Evolutionary conservation across 2,329 filamentous ascomycete species (phyloP), one percentile per base, ranked within the genome.

Genomic region (Botryotinia convoluta): DNA sequence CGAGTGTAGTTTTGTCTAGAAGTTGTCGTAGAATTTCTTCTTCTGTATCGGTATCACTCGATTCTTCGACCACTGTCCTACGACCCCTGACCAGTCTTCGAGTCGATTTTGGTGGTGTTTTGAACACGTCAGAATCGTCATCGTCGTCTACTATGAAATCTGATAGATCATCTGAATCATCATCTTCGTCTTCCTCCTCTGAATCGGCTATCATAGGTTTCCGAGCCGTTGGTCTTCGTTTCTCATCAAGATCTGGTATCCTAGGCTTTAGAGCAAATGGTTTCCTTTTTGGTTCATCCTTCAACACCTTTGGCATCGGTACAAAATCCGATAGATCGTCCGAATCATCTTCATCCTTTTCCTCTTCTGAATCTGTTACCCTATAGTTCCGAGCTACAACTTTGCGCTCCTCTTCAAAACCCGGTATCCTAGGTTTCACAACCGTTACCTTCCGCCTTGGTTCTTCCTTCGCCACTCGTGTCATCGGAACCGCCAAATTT

Each of bases 91-190:
- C 76, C 16, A 81, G 69, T 65, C 72, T 79, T 37, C 79, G 75
- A 1, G 73, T 74, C 29, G 77, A 76, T 65, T 73, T 79, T 39
- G 79, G 77, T 32, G 77, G 74, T 20, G 76, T 74, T 22, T 74
- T 74, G 32, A 77, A 76, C 12, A 75, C 51, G 0, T 75, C 69
- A 4, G 77, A 78, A 57, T 75, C 76, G 9, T 79, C 76, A 54
- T 79, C 76, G 2, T 77, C 76, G 14, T 77, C 74, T 8, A 80
- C 79, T 51, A 81, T 78, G 59, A 81, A 81, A 74, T 80, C 79
- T 1, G 79, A 80, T 3, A 81, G 39, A 12, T 72, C 76, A 61
- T 77, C 77, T 4, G 70, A 74, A 42, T 76, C 76, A 0, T 77
- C 73, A 64, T 61, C 72, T 37, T 64, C 69, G 2, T 63, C 59